Conservation (phyloP, 2,329 filamentous ascomycete genomes). For the Zymoseptoria crescenta region DNA sequence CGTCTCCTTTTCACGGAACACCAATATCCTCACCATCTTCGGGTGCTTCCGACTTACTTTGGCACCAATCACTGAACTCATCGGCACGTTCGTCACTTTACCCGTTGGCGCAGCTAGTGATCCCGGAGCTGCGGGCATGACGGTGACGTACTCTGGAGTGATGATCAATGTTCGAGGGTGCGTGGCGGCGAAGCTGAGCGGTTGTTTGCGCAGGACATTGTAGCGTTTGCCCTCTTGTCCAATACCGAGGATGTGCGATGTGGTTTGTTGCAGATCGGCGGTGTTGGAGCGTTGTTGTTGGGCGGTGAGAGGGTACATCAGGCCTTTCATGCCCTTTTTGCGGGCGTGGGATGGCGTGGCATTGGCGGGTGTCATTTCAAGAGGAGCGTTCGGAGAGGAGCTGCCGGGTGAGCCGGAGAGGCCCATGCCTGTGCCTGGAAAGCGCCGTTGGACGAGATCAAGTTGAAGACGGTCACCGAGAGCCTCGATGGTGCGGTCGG, state of each 20-base stretch:
- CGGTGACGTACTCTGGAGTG: constrained; percentile 79
- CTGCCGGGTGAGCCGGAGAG: constrained; percentile 62
- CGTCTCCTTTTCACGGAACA: constrained; percentile 65
- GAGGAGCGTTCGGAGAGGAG: constrained; percentile 59
- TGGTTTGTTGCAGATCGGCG: constrained; percentile 1
- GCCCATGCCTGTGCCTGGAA: constrained; percentile 51
- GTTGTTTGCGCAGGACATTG: constrained; percentile 72
- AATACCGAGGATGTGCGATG: constrained; percentile 37
- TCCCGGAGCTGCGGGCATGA: constrained; percentile 54
- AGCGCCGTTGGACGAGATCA: constrained; percentile 66
- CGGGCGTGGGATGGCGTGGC: constrained; percentile 28
- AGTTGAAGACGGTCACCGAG: constrained; percentile 68
- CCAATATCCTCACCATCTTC: constrained; percentile 69
- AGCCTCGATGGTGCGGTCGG: constrained; percentile 71
- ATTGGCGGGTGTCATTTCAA: constrained; percentile 43
- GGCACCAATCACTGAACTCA: constrained; percentile 72
- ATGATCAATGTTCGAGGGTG: constrained; percentile 71
- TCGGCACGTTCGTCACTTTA: constrained; percentile 71
- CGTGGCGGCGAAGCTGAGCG: constrained; percentile 69
- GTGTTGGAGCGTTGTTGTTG: constrained; percentile 23
- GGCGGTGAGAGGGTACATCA: constrained; percentile 56
- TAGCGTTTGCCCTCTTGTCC: constrained; percentile 52
- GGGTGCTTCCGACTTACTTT: constrained; percentile 75
- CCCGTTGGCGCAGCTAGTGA: constrained; percentile 38
- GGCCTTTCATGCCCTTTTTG: constrained; percentile 24